phyloP scores from a whole-genome alignment of 441 rosid species.

The Metrosideros polymorpha region DNA sequence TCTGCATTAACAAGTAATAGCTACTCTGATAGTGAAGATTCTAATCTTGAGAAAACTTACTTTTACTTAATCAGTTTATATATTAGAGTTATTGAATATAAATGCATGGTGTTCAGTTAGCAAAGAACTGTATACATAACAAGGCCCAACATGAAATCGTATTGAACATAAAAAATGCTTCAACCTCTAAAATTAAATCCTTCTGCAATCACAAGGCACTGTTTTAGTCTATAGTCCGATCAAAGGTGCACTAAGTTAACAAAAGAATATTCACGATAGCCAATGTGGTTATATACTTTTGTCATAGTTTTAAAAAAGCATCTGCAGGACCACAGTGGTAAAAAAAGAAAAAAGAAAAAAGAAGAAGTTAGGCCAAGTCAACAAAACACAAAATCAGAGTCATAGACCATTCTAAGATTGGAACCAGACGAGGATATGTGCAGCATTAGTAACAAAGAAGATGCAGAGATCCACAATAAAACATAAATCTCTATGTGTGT shows the following conservation, averaged over 20 bases:
- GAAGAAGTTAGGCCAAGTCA: not conserved
- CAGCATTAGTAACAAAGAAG: not conserved
- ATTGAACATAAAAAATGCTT: not conserved
- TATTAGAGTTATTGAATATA: not conserved
- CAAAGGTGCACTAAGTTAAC: not conserved
- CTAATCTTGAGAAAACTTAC: not conserved
- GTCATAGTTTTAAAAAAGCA: not conserved
- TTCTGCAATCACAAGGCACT: conserved; percentile 1
- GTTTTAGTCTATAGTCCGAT: not conserved
- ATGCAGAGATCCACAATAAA: not conserved
- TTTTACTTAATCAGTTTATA: not conserved
- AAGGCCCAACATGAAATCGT: not conserved
- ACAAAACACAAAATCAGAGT: not conserved
- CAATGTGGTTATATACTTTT: not conserved
- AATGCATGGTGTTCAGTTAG: not conserved
- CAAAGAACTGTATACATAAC: not conserved
- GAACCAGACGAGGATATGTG: not conserved
- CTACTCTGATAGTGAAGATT: not conserved
- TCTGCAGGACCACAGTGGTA: not conserved
- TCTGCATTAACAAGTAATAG: not conserved
- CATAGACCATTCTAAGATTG: not conserved
- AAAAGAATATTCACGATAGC: not conserved
- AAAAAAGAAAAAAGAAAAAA: not conserved
- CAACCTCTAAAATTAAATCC: not conserved
- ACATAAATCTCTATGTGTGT: not conserved